These are phyloP conservation scores for Parasarocladium wereldwijsianum DNA, from an alignment of 2,329 filamentous ascomycete species.

Conservation along the genomic window DNA sequence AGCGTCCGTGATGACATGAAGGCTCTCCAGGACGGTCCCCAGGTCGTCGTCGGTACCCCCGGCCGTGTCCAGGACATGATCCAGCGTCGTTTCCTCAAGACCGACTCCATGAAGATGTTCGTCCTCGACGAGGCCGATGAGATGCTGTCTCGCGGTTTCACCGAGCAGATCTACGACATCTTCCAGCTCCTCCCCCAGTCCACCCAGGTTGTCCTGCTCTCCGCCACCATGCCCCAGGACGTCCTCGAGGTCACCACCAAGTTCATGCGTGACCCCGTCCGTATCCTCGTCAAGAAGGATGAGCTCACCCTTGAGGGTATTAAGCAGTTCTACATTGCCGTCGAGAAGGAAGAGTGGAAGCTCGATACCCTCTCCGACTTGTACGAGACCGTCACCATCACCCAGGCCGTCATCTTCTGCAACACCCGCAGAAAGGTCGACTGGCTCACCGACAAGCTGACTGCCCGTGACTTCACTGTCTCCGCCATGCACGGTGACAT, in stretches of 20 bases:
- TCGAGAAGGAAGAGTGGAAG: constrained; percentile 99
- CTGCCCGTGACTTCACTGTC: constrained; percentile 95
- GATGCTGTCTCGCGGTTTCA: constrained; percentile 99
- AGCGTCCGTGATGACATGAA: constrained; percentile 98
- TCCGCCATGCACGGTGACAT: constrained; percentile 99
- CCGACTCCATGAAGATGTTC: constrained; percentile 99
- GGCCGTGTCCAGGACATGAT: constrained; percentile 99
- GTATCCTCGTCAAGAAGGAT: constrained; percentile 99
- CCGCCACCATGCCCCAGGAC: constrained; percentile 97
- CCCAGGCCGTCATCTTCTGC: constrained; percentile 99
- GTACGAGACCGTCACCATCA: constrained; percentile 99
- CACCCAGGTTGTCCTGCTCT: constrained; percentile 95
- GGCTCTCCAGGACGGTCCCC: constrained; percentile 86
- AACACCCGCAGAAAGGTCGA: constrained; percentile 99
- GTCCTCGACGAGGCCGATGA: constrained; percentile 98
- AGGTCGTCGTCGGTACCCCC: constrained; percentile 94
- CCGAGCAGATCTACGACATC: constrained; percentile 99
- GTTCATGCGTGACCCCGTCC: constrained; percentile 99
- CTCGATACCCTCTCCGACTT: constrained; percentile 96
- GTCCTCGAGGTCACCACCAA: constrained; percentile 99
- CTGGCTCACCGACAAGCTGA: constrained; percentile 99
- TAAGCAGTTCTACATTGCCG: constrained; percentile 99
- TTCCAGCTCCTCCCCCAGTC: constrained; percentile 97
- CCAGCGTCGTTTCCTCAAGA: constrained; percentile 91
- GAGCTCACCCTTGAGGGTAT: constrained; percentile 99